A percentile compares a stretch with the other conserved stretches of the same genome.
These are phyloP conservation scores for Amaranthus cruentus DNA, from an alignment of 148 eudicot genomes.

Conservation along the genomic window DNA sequence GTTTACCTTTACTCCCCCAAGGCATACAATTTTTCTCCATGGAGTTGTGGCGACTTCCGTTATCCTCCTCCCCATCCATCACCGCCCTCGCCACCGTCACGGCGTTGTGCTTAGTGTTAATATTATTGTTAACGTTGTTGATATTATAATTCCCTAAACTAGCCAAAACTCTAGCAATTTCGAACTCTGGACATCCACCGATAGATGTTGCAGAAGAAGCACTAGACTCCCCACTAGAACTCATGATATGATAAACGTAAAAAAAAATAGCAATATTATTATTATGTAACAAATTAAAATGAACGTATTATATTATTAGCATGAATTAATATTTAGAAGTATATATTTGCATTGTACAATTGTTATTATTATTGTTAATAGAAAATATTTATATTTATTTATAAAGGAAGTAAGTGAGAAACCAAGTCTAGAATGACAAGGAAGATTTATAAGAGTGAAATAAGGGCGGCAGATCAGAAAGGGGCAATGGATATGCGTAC, in stretches of 20 bases:
- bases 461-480: slow-evolving; percentile 7
- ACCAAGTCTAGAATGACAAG: background rate
- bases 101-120: background rate
- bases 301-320: background rate
- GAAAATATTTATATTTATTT: background rate
- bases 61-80: background rate
- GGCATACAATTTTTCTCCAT: slow-evolving; percentile 4
- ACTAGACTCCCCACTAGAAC: slow-evolving; percentile 10
- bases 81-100: background rate
- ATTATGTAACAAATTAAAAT: background rate
- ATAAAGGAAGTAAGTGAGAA: background rate
- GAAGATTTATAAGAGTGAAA: background rate
- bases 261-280: no score
- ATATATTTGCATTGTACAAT: background rate
- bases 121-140: no score
- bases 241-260: background rate
- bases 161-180: slow-evolving; percentile 47
- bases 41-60: slow-evolving; percentile 8
- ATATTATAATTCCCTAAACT: slow-evolving; percentile 18
- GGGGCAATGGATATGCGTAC: background rate
- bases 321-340: background rate
- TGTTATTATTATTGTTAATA: background rate
- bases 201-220: background rate
- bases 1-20: slow-evolving; percentile 30
- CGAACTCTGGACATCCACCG: slow-evolving; percentile 30